These are phyloP conservation scores for Tylopilus sp. DNA, from an alignment of 768 basidiomycete genomes.

Conservation along the genomic window DNA sequence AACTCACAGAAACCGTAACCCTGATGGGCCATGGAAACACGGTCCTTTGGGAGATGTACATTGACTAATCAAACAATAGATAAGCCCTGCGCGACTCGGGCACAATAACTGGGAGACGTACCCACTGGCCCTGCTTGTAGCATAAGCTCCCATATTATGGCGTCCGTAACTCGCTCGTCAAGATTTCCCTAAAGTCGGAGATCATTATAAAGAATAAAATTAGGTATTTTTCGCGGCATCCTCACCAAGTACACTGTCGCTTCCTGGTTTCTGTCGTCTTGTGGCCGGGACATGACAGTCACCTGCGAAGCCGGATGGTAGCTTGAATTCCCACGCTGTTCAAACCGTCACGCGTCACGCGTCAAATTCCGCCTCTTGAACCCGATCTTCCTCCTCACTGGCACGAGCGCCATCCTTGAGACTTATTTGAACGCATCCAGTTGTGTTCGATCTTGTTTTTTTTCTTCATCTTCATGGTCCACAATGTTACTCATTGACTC, in stretches of 20 bases:
- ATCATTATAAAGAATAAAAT: not conserved
- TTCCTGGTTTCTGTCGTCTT: constrained; percentile 89
- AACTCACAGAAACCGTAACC: constrained; percentile 99
- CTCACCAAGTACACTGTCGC: constrained; percentile 83
- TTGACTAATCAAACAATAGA: constrained; percentile 56
- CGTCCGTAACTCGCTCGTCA: constrained; percentile 92
- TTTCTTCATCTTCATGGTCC: not conserved
- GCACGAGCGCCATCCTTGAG: too few relatives aligned
- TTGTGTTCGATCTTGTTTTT: too few relatives aligned
- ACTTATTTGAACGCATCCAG: too few relatives aligned
- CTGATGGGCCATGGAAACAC: constrained; percentile 97
- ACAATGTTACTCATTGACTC: too few relatives aligned
- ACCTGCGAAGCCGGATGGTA: not conserved
- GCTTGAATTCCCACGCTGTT: not conserved
- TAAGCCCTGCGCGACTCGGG: not conserved
- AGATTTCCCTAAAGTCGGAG: constrained; percentile 73
- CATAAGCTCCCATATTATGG: constrained; percentile 98
- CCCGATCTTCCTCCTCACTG: too few relatives aligned
- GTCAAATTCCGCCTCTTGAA: too few relatives aligned
- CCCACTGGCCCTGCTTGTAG: constrained; percentile 98
- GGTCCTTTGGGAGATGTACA: constrained; percentile 97
- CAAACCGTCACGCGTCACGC: too few relatives aligned
- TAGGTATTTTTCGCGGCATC: not conserved
- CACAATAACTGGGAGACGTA: constrained; percentile 38
- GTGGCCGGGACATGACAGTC: constrained; percentile 45